These are phyloP conservation scores for Plasmodium coatneyi DNA, from an alignment of 169 alveolate genomes.

Conservation along the genomic window DNA sequence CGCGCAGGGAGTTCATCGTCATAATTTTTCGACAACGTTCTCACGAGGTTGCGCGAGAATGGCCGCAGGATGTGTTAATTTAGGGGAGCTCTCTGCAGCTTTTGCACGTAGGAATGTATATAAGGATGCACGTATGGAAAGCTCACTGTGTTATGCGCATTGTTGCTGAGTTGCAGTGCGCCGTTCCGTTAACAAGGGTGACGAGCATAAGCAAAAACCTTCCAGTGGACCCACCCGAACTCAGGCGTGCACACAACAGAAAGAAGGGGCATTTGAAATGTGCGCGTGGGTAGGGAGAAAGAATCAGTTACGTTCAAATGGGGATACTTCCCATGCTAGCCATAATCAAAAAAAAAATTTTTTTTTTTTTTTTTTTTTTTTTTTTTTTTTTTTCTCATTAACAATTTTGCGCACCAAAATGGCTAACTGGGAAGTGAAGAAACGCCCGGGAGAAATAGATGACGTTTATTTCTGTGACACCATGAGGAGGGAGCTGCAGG, in stretches of 20 bases:
- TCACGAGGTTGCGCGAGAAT: background rate
- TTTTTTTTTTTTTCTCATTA: background rate
- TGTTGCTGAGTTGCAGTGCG: background rate
- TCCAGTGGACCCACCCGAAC: background rate
- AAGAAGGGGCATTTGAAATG: background rate
- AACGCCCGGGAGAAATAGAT: conserved; percentile 12
- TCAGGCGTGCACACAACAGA: background rate
- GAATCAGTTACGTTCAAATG: background rate
- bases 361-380: background rate
- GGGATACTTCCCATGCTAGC: background rate
- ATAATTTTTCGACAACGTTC: background rate
- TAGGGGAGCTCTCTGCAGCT: background rate
- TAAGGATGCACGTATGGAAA: background rate
- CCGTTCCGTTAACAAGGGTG: background rate
- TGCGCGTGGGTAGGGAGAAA: background rate
- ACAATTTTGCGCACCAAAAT: background rate
- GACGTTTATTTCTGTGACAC: conserved; percentile 54
- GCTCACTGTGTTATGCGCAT: background rate
- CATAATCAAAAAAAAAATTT: background rate
- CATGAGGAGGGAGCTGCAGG: conserved; percentile 45
- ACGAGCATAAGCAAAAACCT: background rate
- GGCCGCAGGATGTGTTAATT: background rate
- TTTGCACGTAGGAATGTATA: background rate
- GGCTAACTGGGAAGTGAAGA: conserved; percentile 15
- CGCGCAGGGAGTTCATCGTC: background rate